phyloP scores from a whole-genome alignment of 2,329 filamentous ascomycete genomes.

The Magnaporthales sp. region DNA sequence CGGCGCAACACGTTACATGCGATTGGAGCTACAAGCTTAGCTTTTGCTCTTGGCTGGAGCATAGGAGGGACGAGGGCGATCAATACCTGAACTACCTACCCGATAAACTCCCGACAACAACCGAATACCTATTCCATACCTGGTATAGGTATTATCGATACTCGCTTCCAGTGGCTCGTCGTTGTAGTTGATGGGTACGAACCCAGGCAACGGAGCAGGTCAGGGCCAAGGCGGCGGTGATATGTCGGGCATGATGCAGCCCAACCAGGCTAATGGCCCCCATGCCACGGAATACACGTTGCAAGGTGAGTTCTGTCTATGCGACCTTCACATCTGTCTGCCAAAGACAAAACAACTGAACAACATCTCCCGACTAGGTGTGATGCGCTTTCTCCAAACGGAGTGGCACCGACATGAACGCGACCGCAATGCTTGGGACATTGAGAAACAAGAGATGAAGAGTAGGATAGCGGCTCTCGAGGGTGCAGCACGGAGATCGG shows the following conservation, averaged over 20 bases:
- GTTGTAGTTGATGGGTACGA: constrained; percentile 26
- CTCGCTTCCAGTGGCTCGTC: background rate
- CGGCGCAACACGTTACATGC: constrained; percentile 1
- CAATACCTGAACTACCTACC: background rate
- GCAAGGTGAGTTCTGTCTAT: constrained; percentile 30
- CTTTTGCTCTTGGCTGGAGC: background rate
- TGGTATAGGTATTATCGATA: background rate
- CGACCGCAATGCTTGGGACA: constrained; percentile 97
- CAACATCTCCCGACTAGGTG: constrained; percentile 44
- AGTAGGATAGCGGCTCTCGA: constrained; percentile 91
- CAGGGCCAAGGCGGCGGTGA: constrained; percentile 30
- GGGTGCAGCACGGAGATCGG: constrained; percentile 77
- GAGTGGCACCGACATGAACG: constrained; percentile 99
- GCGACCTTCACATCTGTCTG: constrained; percentile 2
- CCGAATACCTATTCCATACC: background rate
- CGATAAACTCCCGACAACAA: background rate
- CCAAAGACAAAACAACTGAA: background rate
- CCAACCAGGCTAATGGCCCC: constrained; percentile 39
- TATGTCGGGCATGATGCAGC: constrained; percentile 33
- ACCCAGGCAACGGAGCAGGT: constrained; percentile 27
- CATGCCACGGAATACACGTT: constrained; percentile 55
- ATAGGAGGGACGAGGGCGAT: background rate
- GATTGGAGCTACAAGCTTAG: background rate
- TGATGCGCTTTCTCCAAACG: constrained; percentile 98
- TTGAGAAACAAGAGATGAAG: constrained; percentile 98